These are phyloP conservation scores for Didymella segeticola DNA, from an alignment of 2,329 filamentous ascomycete species.

Conservation along the genomic window DNA sequence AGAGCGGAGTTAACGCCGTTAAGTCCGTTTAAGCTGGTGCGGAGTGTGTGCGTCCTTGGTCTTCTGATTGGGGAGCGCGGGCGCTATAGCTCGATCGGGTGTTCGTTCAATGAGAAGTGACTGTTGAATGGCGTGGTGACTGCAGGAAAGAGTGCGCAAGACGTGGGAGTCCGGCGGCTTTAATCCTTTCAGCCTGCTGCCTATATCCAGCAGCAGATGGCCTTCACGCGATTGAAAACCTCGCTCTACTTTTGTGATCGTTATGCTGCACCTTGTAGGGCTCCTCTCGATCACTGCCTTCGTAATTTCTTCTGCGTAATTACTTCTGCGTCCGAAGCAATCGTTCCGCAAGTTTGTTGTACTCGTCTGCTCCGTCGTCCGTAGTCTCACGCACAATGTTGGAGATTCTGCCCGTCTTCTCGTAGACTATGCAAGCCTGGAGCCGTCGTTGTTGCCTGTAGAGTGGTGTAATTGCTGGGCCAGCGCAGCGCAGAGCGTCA, in stretches of 20 bases:
- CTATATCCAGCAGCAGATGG: conserved; percentile 40
- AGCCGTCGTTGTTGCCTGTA: not conserved
- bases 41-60: not conserved
- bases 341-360: not conserved
- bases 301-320: not conserved
- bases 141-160: conserved; percentile 21
- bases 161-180: conserved; percentile 29
- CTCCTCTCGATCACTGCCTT: not conserved
- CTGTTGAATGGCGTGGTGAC: not conserved
- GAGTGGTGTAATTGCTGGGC: not conserved
- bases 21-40: conserved; percentile 28
- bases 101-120: not conserved
- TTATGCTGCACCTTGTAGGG: conserved; percentile 15
- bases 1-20: conserved; percentile 28
- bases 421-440: not conserved
- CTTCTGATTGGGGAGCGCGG: not conserved
- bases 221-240: conserved; percentile 26
- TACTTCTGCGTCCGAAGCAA: not conserved
- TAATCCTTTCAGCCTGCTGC: conserved; percentile 36
- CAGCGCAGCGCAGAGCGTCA: not conserved
- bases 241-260: conserved; percentile 18
- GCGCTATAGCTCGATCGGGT: not conserved
- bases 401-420: not conserved
- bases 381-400: not conserved
- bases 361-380: not conserved